Evolutionary conservation across 2,329 filamentous ascomycete genomes (phyloP).

Genomic region (Colletotrichum sp.): DNA sequence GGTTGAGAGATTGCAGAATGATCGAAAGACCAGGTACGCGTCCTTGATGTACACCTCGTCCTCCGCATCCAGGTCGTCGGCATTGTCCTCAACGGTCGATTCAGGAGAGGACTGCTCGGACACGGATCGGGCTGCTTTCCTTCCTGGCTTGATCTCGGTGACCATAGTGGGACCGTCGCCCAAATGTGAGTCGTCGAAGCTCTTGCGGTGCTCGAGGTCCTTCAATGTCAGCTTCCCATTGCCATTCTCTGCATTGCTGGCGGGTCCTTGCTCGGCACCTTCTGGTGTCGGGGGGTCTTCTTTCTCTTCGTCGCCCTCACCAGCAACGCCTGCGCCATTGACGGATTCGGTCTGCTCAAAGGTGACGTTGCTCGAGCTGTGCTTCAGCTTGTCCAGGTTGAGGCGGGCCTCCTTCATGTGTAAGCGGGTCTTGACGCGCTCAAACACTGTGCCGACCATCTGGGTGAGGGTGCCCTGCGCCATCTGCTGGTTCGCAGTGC

Average conservation of each 20-base stretch:
- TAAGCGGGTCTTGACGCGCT: conserved; percentile 85
- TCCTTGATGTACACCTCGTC: conserved; percentile 98
- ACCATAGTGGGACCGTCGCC: conserved; percentile 73
- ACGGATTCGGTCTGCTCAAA: conserved; percentile 51
- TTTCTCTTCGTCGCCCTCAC: conserved; percentile 42
- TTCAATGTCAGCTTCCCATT: conserved; percentile 68
- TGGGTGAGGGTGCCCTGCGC: conserved; percentile 96
- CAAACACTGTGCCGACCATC: conserved; percentile 98
- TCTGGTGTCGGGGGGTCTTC: conserved; percentile 21
- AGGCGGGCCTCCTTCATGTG: conserved; percentile 84
- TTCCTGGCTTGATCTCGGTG: conserved; percentile 59
- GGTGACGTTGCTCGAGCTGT: conserved; percentile 56
- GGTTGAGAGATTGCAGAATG: conserved; percentile 96
- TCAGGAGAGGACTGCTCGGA: conserved; percentile 63
- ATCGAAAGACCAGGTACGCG: conserved; percentile 95
- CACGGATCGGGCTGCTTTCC: conserved; percentile 48
- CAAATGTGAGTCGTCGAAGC: conserved; percentile 71
- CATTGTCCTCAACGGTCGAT: conserved; percentile 56
- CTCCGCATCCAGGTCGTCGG: conserved; percentile 71
- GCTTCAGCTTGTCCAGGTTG: conserved; percentile 57
- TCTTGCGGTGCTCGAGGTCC: conserved; percentile 71
- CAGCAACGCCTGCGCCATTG: conserved; percentile 37
- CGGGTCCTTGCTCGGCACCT: conserved; percentile 29
- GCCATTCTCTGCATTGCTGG: conserved; percentile 36
- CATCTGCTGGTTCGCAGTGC: conserved; percentile 92